phyloP scores from a whole-genome alignment of 2,329 filamentous ascomycete genomes.

The Monosporascus cannonballus region DNA sequence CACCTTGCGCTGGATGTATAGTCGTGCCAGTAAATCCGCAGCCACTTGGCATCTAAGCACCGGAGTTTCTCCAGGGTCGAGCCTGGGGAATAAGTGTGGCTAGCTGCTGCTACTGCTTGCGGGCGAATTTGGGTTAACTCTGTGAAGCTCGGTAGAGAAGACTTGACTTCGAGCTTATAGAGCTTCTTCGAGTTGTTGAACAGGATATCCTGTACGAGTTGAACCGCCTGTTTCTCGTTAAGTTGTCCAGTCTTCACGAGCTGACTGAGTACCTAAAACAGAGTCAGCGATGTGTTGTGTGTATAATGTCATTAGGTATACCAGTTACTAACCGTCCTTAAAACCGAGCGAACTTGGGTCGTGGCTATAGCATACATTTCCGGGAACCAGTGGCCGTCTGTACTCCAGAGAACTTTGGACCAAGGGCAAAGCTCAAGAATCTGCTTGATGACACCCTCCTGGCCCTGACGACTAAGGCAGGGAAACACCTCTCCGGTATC shows the following conservation, averaged over 20 bases:
- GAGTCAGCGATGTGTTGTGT: neutral
- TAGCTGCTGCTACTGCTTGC: conserved; percentile 19
- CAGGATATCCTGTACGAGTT: conserved; percentile 60
- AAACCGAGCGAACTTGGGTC: conserved; percentile 62
- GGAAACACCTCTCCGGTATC: conserved; percentile 83
- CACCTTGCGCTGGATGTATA: conserved; percentile 64
- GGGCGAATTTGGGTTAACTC: conserved; percentile 11
- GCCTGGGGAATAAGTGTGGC: conserved; percentile 25
- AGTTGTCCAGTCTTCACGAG: conserved; percentile 61
- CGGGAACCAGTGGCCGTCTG: conserved; percentile 72
- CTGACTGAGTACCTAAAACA: conserved; percentile 49
- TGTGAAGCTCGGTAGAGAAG: conserved; percentile 24
- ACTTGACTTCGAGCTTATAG: conserved; percentile 54
- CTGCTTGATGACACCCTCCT: conserved; percentile 64
- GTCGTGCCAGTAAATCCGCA: conserved; percentile 74
- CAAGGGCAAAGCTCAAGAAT: conserved; percentile 70
- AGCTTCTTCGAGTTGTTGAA: conserved; percentile 74
- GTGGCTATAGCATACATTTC: conserved; percentile 73
- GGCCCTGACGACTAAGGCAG: conserved; percentile 68
- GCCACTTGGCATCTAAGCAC: conserved; percentile 48
- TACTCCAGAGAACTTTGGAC: conserved; percentile 74
- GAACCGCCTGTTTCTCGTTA: conserved; percentile 53
- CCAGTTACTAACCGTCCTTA: conserved; percentile 51
- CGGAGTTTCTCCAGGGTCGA: conserved; percentile 22
- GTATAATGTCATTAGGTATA: neutral